Conservation (phyloP, 176 grass and related monocot species). For the Carex littledalei region DNA sequence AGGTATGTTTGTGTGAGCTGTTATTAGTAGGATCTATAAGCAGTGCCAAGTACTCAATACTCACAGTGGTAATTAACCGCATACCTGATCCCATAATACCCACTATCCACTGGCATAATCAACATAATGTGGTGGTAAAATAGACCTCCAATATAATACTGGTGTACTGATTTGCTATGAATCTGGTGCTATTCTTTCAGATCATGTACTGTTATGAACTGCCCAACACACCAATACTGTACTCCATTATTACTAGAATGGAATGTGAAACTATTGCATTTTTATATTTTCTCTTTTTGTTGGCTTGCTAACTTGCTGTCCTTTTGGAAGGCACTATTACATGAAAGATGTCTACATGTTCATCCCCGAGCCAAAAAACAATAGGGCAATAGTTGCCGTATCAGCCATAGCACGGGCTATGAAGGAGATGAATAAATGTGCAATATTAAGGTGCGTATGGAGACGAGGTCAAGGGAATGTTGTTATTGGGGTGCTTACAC, state of each 20-base stretch:
- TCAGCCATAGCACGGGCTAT: slow-evolving; percentile 82
- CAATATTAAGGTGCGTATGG: slow-evolving; percentile 79
- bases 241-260: slow-evolving; percentile 2
- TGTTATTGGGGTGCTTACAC: slow-evolving; percentile 72
- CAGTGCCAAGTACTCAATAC: slow-evolving; percentile 14
- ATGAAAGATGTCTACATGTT: slow-evolving; percentile 89
- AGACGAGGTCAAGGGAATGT: slow-evolving; percentile 74
- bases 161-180: background rate
- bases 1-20: slow-evolving; percentile 42
- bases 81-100: background rate
- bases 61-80: background rate
- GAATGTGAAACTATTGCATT: background rate
- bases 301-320: background rate
- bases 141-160: background rate
- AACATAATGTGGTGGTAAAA: background rate
- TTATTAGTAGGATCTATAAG: background rate
- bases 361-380: slow-evolving; percentile 82
- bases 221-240: background rate
- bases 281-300: slow-evolving; percentile 16
- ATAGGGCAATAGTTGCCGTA: slow-evolving; percentile 49
- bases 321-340: slow-evolving; percentile 55
- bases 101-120: background rate
- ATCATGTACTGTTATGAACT: slow-evolving; percentile 8
- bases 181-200: background rate
- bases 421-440: slow-evolving; percentile 72